Evolutionary conservation across 192 early-diverging fungal genomes (phyloP).

Genomic region (Backusella parvicylindrica): DNA sequence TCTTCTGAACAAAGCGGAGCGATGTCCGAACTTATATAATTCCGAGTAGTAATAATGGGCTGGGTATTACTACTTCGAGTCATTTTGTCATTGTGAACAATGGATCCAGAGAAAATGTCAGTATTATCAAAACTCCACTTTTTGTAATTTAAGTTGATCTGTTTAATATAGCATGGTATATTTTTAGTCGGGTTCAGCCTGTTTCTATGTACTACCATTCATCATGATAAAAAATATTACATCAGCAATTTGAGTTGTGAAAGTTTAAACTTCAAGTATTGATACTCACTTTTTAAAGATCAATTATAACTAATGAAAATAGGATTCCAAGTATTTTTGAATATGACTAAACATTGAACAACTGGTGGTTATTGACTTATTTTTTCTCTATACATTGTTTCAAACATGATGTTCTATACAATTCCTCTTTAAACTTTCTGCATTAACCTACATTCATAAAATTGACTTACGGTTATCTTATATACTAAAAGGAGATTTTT

Average conservation of each 20-base stretch:
- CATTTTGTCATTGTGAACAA: neutral
- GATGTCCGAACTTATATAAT: neutral
- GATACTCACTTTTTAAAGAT: neutral
- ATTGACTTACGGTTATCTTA: neutral
- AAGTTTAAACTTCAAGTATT: neutral
- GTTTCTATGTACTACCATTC: neutral
- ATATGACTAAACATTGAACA: neutral
- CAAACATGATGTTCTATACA: neutral
- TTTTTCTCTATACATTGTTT: neutral
- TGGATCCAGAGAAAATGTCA: neutral
- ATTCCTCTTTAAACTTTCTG: neutral
- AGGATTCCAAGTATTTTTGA: neutral
- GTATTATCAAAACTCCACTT: neutral
- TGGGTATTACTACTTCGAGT: neutral
- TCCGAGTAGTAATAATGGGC: neutral
- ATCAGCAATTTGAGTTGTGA: neutral
- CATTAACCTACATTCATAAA: neutral
- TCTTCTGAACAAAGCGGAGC: neutral
- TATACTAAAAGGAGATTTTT: neutral
- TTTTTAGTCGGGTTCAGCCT: neutral
- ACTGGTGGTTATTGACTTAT: neutral
- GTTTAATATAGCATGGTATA: neutral
- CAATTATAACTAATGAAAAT: neutral
- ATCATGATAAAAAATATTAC: neutral
- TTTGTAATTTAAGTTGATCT: neutral